Evolutionary conservation across 129 eudicot species (phyloP), one percentile per base, ranked within the genome.

Genomic region (Flaveria bidentis): DNA sequence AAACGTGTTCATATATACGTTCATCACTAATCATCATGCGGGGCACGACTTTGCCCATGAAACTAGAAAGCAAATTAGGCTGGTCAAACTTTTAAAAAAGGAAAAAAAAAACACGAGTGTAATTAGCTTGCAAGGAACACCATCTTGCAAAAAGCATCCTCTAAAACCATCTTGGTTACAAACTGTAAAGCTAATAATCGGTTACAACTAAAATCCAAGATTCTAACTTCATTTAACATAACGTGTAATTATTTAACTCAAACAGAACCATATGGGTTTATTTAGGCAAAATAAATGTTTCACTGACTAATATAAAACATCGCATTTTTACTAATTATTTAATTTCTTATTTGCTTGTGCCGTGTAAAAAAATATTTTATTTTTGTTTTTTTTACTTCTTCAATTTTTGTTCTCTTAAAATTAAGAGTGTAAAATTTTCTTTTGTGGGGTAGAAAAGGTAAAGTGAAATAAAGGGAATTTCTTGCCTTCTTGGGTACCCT

Each of bases 1-100:
- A 10, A 60, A 70, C 44, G 57, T 46, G 82, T 60, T 78, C 82
- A 70, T 78, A 77, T 71, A 70, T 61, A 63, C 71, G 26, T 71
- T 72, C 41, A 58, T 47, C 61, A 71, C 49, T 71, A 58, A 47
- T 78, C 41, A 60, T 28, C 77, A 71, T 62, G 65, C 61, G 52
- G 82, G 26, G 64, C 71, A 78, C 70, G 57, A 49, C 63, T 47
- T 78, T 61, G 65, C 66, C 71, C 20, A 36, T 6, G 18, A 62
- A 28, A 62, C 45, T 18, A 62, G 44, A 79, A 71, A 79, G 78
- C 23, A 39, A 71, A 79, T 6, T 36, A 49, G 57, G 57, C 39
- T 2, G 72, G 33, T 23, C 71, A 39, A 36, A 76, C 67, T 79
- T 71, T 42, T 55, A n/a, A 4, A 17, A 36, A 58, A 62, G 33